These are phyloP conservation scores for Cardiospermum halicacabum DNA, from an alignment of 345 rosid genomes.

Conservation along the genomic window DNA sequence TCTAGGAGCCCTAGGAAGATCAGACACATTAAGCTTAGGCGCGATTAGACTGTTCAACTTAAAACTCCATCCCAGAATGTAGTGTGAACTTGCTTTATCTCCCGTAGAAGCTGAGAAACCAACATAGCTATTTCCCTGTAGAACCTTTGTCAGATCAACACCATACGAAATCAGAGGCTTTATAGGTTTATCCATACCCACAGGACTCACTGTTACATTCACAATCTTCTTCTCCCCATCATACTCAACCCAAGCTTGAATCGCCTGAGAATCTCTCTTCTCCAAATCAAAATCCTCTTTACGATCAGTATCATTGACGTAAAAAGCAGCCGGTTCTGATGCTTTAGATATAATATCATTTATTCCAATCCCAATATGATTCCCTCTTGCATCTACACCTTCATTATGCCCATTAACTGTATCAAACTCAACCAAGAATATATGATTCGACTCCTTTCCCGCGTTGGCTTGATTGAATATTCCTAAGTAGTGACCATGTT, in stretches of 20 bases:
- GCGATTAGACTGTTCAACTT: constrained; percentile 29
- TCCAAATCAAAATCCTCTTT: constrained; percentile 28
- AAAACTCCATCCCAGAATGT: constrained; percentile 81
- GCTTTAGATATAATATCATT: constrained; percentile 31
- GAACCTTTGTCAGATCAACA: constrained; percentile 16
- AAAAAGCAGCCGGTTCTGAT: constrained; percentile 24
- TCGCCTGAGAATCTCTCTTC: constrained; percentile 23
- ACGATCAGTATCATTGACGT: neutral
- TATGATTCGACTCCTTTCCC: constrained; percentile 19
- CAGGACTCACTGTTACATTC: constrained; percentile 47
- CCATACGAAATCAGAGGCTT: constrained; percentile 34
- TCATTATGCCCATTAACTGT: constrained; percentile 41
- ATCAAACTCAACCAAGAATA: constrained; percentile 57
- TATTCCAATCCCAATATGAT: constrained; percentile 47
- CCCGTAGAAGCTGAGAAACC: constrained; percentile 88
- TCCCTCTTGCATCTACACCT: constrained; percentile 23
- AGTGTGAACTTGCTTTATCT: constrained; percentile 48
- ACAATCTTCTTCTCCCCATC: constrained; percentile 28
- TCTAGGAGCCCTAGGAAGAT: constrained; percentile 37
- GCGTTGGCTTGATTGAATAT: constrained; percentile 27
- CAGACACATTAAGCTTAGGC: constrained; percentile 28
- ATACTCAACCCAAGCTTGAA: constrained; percentile 65
- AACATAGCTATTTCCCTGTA: constrained; percentile 37
- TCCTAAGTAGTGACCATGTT: constrained; percentile 38
- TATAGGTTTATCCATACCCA: constrained; percentile 21